Conservation (phyloP, 148 eudicot species). For the Linanthus parryae region DNA sequence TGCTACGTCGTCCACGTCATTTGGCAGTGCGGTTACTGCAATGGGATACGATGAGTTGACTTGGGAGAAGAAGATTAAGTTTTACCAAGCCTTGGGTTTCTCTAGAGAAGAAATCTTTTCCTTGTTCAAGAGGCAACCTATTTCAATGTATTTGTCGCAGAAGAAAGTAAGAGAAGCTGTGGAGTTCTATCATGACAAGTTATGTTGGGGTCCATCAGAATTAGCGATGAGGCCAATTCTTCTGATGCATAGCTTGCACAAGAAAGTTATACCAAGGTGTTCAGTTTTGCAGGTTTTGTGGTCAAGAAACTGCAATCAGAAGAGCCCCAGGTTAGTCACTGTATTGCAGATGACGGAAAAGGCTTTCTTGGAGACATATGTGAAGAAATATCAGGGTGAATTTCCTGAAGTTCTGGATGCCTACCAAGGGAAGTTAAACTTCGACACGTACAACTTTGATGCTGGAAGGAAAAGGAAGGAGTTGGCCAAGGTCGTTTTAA, state of each 20-base stretch:
- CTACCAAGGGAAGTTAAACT: too few relatives aligned
- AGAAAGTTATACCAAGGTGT: not conserved
- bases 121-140: slow-evolving; percentile 9
- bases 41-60: not conserved
- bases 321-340: not conserved
- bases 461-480: not conserved
- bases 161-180: slow-evolving; percentile 5
- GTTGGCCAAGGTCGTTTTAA: too few relatives aligned
- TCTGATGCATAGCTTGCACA: not conserved
- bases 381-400: not conserved
- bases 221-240: too few relatives aligned
- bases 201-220: too few relatives aligned
- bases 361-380: not conserved
- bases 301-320: not conserved
- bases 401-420: slow-evolving; percentile 5
- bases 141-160: not conserved
- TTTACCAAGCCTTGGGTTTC: slow-evolving; percentile 3
- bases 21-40: not conserved
- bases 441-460: not conserved
- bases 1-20: not conserved
- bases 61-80: not conserved
- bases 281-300: slow-evolving; percentile 2
- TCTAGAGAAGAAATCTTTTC: not conserved
- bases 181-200: too few relatives aligned
- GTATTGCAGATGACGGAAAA: not conserved